A percentile compares a stretch with the other conserved stretches of the same genome.
These are phyloP conservation scores for Umbelopsis sp. DNA, from an alignment of 371 early-diverging fungal genomes.

Conservation along the genomic window DNA sequence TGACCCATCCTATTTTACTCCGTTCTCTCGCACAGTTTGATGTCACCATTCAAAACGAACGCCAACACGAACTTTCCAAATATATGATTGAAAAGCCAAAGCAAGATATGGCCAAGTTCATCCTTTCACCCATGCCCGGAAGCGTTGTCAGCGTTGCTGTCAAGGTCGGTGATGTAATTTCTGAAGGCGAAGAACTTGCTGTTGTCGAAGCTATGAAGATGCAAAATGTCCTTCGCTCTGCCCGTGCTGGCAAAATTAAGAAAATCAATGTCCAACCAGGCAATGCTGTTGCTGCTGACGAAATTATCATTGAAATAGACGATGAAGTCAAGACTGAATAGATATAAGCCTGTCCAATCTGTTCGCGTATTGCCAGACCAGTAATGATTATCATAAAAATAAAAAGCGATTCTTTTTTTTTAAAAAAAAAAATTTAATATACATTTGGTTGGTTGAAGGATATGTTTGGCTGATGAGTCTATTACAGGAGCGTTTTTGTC, in stretches of 20 bases:
- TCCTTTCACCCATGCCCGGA: conserved; percentile 95
- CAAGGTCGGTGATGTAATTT: conserved; percentile 80
- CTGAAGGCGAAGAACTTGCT: conserved; percentile 85
- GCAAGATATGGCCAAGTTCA: conserved; percentile 70
- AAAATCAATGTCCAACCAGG: conserved; percentile 77
- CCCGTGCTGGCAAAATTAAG: conserved; percentile 80
- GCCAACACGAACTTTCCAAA: conserved; percentile 66
- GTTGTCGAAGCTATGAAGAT: conserved; percentile 99
- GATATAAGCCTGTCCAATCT: no score
- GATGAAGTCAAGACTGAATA: conserved; percentile 41
- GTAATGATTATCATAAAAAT: background rate
- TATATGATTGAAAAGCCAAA: conserved; percentile 81
- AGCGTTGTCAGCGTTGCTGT: conserved; percentile 84
- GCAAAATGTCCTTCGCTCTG: conserved; percentile 92
- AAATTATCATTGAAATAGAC: conserved; percentile 84
- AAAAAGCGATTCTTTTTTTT: background rate
- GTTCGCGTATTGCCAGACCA: background rate
- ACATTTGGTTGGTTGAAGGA: background rate
- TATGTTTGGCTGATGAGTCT: background rate
- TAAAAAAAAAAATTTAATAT: background rate
- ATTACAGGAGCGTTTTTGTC: background rate
- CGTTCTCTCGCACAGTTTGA: conserved; percentile 55
- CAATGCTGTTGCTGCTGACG: conserved; percentile 82
- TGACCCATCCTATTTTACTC: background rate
- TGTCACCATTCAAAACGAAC: conserved; percentile 61